phyloP scores from a whole-genome alignment of 306 rosid genomes.

The Luffa aegyptiaca region DNA sequence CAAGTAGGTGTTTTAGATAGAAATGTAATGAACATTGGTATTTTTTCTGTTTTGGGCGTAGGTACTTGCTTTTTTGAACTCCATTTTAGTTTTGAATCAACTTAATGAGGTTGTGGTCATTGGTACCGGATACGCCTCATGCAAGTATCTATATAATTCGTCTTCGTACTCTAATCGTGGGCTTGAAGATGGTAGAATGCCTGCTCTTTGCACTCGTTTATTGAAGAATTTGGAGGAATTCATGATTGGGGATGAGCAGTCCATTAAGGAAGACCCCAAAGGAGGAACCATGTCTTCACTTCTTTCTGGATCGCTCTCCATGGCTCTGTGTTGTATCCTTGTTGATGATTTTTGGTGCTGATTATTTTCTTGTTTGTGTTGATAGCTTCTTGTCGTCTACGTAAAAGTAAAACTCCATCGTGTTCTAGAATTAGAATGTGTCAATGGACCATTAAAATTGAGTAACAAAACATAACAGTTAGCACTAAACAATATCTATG shows the following conservation, averaged over 20 bases:
- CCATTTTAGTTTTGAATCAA: slow-evolving; percentile 67
- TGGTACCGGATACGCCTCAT: slow-evolving; percentile 80
- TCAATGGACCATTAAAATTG: neutral
- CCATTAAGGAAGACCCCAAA: slow-evolving; percentile 23
- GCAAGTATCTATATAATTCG: slow-evolving; percentile 67
- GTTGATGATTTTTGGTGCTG: neutral
- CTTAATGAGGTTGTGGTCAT: slow-evolving; percentile 78
- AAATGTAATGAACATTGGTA: neutral
- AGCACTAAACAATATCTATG: neutral
- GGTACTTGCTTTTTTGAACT: slow-evolving; percentile 79
- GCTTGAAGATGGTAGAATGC: slow-evolving; percentile 47
- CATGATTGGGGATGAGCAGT: slow-evolving; percentile 39
- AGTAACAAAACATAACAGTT: neutral
- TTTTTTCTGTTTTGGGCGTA: slow-evolving; percentile 13
- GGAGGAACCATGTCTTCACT: slow-evolving; percentile 53
- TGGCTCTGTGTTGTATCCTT: slow-evolving; percentile 97
- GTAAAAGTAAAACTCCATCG: neutral
- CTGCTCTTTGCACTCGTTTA: slow-evolving; percentile 55
- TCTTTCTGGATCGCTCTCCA: slow-evolving; percentile 76
- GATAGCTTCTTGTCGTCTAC: neutral
- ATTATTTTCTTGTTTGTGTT: neutral
- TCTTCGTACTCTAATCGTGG: slow-evolving; percentile 33
- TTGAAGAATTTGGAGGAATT: slow-evolving; percentile 63
- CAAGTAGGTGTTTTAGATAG: neutral
- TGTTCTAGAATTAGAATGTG: neutral